Conservation (phyloP, 106 monocot genomes). For the Vanilla planifolia region DNA sequence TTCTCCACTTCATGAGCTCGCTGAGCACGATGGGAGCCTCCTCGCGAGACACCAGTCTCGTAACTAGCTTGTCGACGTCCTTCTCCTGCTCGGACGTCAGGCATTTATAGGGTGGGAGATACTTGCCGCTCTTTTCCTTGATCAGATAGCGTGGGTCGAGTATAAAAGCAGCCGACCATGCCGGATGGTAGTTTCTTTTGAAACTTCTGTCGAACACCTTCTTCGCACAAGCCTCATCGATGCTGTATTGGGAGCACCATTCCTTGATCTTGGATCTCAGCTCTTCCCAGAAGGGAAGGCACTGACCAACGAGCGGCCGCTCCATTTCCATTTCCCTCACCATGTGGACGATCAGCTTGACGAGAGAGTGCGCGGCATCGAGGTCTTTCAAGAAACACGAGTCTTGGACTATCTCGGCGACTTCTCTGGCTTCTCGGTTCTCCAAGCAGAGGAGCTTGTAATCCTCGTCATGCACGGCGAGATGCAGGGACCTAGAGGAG, state of each 20-base stretch:
- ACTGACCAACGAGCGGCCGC: slow-evolving; percentile 47
- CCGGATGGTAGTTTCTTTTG: slow-evolving; percentile 58
- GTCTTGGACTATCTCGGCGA: slow-evolving; percentile 27
- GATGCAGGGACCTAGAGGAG: slow-evolving; percentile 21
- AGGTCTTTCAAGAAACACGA: slow-evolving; percentile 39
- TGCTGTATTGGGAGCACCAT: slow-evolving; percentile 30
- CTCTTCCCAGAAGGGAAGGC: slow-evolving; percentile 55
- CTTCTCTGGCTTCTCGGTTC: slow-evolving; percentile 16
- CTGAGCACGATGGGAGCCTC: slow-evolving; percentile 40
- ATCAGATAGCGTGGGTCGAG: slow-evolving; percentile 42
- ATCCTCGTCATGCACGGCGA: slow-evolving; percentile 21
- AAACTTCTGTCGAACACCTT: slow-evolving; percentile 38
- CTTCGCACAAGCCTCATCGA: slow-evolving; percentile 12
- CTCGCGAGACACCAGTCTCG: slow-evolving; percentile 14
- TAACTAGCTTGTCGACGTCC: slow-evolving; percentile 50
- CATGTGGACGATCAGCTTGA: slow-evolving; percentile 32
- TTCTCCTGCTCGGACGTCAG: slow-evolving; percentile 48
- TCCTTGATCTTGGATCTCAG: slow-evolving; percentile 37
- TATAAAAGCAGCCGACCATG: slow-evolving; percentile 58
- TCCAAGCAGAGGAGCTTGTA: slow-evolving; percentile 32
- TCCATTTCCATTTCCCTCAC: slow-evolving; percentile 37
- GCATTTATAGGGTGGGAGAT: slow-evolving; percentile 50
- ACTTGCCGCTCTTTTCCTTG: slow-evolving; percentile 45
- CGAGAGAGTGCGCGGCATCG: slow-evolving; percentile 36
- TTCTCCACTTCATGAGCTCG: slow-evolving; percentile 63